phyloP scores from a whole-genome alignment of 208 protist genomes.

The Entamoeba nuttalli region DNA sequence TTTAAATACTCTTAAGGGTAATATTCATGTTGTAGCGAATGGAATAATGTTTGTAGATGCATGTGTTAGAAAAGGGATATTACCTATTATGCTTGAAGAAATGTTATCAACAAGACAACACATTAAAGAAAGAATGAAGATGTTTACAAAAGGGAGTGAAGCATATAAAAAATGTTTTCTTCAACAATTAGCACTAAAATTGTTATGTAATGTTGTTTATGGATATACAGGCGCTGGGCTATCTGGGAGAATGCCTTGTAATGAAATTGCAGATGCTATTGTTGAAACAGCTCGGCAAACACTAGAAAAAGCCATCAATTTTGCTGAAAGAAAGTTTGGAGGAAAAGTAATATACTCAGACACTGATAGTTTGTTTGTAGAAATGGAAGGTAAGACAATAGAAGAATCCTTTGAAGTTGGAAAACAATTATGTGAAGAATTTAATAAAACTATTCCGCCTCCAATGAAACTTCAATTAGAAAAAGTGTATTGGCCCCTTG shows the following conservation, averaged over 20 bases:
- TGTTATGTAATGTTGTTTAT: slow-evolving; percentile 69
- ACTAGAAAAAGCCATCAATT: slow-evolving; percentile 40
- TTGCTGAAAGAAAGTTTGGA: not conserved
- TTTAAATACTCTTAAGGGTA: not conserved
- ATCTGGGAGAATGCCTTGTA: slow-evolving; percentile 64
- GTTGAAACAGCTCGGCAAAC: slow-evolving; percentile 54
- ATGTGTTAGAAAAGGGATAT: slow-evolving; percentile 33
- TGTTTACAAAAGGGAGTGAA: slow-evolving; percentile 16
- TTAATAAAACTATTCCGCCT: slow-evolving; percentile 14
- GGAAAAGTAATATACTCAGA: slow-evolving; percentile 61
- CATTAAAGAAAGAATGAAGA: slow-evolving; percentile 50
- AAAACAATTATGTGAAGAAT: slow-evolving; percentile 30
- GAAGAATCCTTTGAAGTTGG: slow-evolving; percentile 53
- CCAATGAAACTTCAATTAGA: slow-evolving; percentile 59
- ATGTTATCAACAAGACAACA: slow-evolving; percentile 51
- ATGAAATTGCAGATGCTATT: slow-evolving; percentile 56
- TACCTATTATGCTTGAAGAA: slow-evolving; percentile 50
- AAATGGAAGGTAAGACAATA: not conserved
- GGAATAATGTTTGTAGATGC: slow-evolving; percentile 19
- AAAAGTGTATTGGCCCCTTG: slow-evolving; percentile 59
- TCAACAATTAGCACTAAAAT: slow-evolving; percentile 57
- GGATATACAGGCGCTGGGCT: slow-evolving; percentile 60
- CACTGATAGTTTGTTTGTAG: slow-evolving; percentile 53
- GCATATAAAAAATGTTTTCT: not conserved
- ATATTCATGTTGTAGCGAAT: slow-evolving; percentile 20